A percentile compares a stretch with the other conserved stretches of the same genome.
Conservation (phyloP, 331 rosid species). For the Prunus yedoensis region DNA sequence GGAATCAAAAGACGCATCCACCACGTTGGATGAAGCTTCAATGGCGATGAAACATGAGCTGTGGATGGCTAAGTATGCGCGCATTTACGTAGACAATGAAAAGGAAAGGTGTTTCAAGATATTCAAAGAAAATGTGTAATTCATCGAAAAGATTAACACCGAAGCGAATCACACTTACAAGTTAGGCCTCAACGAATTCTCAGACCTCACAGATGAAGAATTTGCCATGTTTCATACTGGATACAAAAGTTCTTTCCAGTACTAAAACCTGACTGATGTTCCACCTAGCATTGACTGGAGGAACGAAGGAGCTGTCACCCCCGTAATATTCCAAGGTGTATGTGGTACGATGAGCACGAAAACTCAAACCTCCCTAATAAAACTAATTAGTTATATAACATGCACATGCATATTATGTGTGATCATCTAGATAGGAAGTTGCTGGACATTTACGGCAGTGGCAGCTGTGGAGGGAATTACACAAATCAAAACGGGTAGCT, state of each 20-base stretch:
- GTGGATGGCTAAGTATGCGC: too few species aligned
- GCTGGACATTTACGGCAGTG: constrained; percentile 34
- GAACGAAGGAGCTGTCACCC: constrained; percentile 32
- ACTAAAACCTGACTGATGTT: not conserved
- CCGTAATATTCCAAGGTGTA: not conserved
- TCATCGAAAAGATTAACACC: too few species aligned
- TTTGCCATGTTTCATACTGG: constrained; percentile 29
- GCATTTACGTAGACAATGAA: too few species aligned
- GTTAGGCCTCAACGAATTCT: constrained; percentile 21
- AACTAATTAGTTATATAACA: not conserved
- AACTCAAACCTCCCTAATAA: not conserved
- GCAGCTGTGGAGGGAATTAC: constrained; percentile 33
- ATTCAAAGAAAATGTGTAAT: too few species aligned
- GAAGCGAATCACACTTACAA: constrained; percentile 1
- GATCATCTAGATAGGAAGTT: constrained; percentile 9
- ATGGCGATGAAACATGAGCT: too few species aligned
- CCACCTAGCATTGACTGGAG: constrained; percentile 35
- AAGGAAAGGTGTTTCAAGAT: too few species aligned
- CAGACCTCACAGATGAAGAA: constrained; percentile 34
- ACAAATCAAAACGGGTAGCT: constrained; percentile 9
- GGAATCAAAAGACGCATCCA: too few species aligned
- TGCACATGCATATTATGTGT: not conserved
- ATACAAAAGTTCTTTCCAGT: not conserved
- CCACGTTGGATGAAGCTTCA: too few species aligned
- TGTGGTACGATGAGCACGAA: constrained; percentile 25